Conservation (phyloP, 2,329 filamentous ascomycete genomes). For the Calonectria naviculata region DNA sequence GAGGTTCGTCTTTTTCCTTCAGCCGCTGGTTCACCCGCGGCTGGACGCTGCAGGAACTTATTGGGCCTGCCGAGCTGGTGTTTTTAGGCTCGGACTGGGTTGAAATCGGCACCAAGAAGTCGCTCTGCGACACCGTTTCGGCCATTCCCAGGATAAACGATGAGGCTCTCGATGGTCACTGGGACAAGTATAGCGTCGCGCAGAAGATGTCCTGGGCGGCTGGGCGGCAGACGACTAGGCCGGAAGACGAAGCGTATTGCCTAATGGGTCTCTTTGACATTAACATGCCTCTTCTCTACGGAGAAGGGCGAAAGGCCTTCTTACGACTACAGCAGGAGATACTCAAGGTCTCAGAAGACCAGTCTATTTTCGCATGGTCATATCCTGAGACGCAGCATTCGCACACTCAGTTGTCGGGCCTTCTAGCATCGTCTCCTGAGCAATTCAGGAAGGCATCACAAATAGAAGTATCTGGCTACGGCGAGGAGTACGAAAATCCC, state of each 20-base stretch:
- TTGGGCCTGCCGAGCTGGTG: neutral
- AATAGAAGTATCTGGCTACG: neutral
- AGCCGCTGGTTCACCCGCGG: slow-evolving; percentile 6
- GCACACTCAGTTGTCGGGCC: neutral
- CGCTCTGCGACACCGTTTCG: neutral
- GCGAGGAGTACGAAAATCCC: neutral
- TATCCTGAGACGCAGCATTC: neutral
- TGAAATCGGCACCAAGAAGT: neutral
- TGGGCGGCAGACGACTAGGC: neutral
- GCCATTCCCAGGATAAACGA: neutral
- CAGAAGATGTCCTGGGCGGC: slow-evolving; percentile 20
- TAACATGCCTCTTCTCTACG: slow-evolving; percentile 19
- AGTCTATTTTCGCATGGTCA: slow-evolving; percentile 3
- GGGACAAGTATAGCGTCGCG: neutral
- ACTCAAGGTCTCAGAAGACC: slow-evolving; percentile 5
- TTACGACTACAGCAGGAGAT: slow-evolving; percentile 11
- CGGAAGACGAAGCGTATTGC: slow-evolving; percentile 13
- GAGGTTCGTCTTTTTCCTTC: neutral
- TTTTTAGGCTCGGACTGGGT: neutral
- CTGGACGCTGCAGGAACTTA: neutral
- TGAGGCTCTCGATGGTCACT: neutral
- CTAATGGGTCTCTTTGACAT: slow-evolving; percentile 17
- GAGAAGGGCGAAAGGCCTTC: slow-evolving; percentile 10
- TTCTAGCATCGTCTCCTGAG: neutral
- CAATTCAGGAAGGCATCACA: neutral